phyloP scores from a whole-genome alignment of 805 yeast genomes.

The Barnettozyma siamensis region DNA sequence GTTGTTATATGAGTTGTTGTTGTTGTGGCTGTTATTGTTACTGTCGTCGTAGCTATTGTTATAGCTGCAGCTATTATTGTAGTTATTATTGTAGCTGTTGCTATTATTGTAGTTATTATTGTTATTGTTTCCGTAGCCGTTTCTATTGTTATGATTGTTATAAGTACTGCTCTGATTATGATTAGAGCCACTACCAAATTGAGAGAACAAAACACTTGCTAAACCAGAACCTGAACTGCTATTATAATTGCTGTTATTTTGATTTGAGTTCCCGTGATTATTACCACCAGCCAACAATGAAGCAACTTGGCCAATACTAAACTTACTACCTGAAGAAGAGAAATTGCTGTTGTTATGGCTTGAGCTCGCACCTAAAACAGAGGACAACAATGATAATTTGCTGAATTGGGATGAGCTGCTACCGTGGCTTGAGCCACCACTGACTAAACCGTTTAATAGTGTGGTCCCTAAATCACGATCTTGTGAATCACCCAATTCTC shows the following conservation, averaged over 20 bases:
- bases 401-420: constrained; percentile 14
- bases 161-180: not conserved
- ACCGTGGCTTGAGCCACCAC: constrained; percentile 14
- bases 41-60: constrained; percentile 1
- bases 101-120: constrained; percentile 1
- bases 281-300: constrained; percentile 11
- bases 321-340: constrained; percentile 7
- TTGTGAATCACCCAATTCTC: constrained; percentile 17
- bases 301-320: constrained; percentile 12
- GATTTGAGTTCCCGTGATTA: not conserved
- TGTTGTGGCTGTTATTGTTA: not conserved
- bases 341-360: not conserved
- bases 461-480: constrained; percentile 17
- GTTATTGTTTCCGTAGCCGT: constrained; percentile 5
- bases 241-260: not conserved
- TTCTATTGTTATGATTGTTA: constrained; percentile 1
- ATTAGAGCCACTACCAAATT: constrained; percentile 7
- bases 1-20: not conserved
- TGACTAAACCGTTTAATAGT: constrained; percentile 18
- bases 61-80: not conserved
- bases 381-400: constrained; percentile 13
- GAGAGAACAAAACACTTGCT: constrained; percentile 7
- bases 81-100: not conserved
- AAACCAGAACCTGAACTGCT: constrained; percentile 3
- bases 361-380: constrained; percentile 11